Conservation (phyloP, 2,329 filamentous ascomycete species). For the Albophoma yamanashiensis region DNA sequence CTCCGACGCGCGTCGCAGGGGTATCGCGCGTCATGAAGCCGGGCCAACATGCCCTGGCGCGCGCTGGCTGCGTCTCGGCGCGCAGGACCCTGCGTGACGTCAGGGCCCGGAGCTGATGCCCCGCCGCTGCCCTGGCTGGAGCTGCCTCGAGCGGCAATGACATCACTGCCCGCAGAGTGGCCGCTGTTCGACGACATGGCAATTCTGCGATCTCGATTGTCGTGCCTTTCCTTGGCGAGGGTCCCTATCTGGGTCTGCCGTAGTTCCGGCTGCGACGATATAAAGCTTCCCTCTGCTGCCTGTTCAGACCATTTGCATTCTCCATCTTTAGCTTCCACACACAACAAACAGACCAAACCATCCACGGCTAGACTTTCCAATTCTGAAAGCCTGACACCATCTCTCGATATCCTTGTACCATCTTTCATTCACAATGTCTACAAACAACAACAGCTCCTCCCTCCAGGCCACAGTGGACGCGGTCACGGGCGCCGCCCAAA, state of each 20-base stretch:
- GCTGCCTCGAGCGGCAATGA: neutral
- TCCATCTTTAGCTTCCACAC: neutral
- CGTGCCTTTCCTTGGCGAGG: neutral
- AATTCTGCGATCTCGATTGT: neutral
- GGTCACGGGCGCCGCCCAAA: constrained; percentile 63
- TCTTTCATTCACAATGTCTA: constrained; percentile 14
- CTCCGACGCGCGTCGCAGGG: neutral
- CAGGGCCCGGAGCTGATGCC: neutral
- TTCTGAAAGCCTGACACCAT: neutral
- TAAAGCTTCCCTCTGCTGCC: neutral
- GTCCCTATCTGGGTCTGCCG: neutral
- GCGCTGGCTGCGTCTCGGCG: neutral
- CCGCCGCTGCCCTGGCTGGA: neutral
- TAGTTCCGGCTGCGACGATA: neutral
- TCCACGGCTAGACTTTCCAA: neutral
- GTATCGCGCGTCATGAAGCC: neutral
- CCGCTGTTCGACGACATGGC: neutral
- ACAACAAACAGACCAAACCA: neutral
- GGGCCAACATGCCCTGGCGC: neutral
- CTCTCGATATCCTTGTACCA: neutral
- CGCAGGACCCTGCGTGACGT: neutral
- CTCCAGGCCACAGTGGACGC: constrained; percentile 68
- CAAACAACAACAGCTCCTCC: constrained; percentile 50
- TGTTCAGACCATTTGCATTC: neutral
- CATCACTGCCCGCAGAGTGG: neutral